These are phyloP conservation scores for Nicotiana benthamiana DNA, from an alignment of 257 asterid genomes.

Conservation along the genomic window DNA sequence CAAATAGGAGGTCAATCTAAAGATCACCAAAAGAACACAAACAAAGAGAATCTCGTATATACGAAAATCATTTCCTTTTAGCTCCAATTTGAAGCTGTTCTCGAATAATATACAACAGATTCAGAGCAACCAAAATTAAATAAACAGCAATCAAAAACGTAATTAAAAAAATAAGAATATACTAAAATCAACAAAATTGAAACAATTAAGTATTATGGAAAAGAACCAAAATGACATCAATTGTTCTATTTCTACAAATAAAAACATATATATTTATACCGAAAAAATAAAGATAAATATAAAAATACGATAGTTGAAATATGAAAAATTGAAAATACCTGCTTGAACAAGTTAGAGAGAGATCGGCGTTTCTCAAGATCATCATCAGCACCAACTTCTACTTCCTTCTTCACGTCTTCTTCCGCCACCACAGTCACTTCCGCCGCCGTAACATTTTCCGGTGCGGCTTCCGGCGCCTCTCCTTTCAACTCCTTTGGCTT, in stretches of 20 bases:
- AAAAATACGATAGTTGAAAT: background rate
- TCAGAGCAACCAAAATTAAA: background rate
- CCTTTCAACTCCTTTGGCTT: conserved; percentile 31
- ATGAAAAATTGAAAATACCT: conserved; percentile 20
- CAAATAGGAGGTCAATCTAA: background rate
- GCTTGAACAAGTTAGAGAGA: conserved; percentile 37
- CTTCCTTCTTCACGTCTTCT: conserved; percentile 12
- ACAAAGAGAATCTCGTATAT: background rate
- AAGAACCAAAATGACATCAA: too few relatives aligned
- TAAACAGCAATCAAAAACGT: background rate
- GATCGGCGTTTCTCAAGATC: conserved; percentile 32
- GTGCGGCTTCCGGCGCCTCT: conserved; percentile 21
- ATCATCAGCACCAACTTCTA: background rate
- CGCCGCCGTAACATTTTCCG: conserved; percentile 6
- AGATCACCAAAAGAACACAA: background rate
- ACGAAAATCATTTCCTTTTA: too few relatives aligned
- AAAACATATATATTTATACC: background rate
- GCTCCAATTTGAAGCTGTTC: background rate
- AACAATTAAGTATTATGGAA: background rate
- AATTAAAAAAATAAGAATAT: background rate
- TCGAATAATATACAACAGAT: background rate
- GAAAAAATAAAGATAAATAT: background rate
- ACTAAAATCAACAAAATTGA: background rate
- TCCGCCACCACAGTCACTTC: conserved; percentile 10
- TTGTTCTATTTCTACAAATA: background rate